Evolutionary conservation across 257 asterid genomes (phyloP).

Genomic region (Solanum infundibuliforme): DNA sequence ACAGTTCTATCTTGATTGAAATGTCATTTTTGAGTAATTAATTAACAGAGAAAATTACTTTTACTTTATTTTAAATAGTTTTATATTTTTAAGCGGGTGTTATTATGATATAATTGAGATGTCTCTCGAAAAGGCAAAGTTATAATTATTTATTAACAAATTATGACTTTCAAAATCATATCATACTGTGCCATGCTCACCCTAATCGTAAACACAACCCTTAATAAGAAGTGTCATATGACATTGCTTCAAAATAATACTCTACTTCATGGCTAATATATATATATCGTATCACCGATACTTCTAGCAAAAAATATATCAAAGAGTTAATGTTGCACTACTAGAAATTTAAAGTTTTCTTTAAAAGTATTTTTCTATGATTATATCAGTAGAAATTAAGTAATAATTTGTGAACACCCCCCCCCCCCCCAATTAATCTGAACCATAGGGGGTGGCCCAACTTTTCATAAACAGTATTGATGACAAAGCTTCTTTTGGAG

Average conservation of each 20-base stretch:
- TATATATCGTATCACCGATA: background rate
- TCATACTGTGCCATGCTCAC: too few relatives aligned
- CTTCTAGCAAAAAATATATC: background rate
- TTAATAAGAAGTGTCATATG: too few relatives aligned
- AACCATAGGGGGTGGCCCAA: background rate
- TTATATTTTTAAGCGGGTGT: background rate
- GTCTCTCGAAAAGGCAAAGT: background rate
- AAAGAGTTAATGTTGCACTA: background rate
- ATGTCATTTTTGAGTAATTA: background rate
- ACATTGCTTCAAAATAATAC: too few relatives aligned
- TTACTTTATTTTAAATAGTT: background rate
- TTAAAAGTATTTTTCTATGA: too few relatives aligned
- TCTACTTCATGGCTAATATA: too few relatives aligned
- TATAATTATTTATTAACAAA: background rate
- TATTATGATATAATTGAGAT: background rate
- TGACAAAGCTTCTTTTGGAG: constrained; percentile 16
- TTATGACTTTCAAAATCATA: background rate
- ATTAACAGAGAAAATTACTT: background rate
- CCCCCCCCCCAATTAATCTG: background rate
- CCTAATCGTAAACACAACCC: too few relatives aligned
- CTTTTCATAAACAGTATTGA: constrained; percentile 16
- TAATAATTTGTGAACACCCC: background rate
- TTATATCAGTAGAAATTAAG: background rate
- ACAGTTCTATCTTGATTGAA: background rate
- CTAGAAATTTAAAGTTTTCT: background rate